Conservation (phyloP, 768 basidiomycete species). For the Daedaleopsis sinensis region DNA sequence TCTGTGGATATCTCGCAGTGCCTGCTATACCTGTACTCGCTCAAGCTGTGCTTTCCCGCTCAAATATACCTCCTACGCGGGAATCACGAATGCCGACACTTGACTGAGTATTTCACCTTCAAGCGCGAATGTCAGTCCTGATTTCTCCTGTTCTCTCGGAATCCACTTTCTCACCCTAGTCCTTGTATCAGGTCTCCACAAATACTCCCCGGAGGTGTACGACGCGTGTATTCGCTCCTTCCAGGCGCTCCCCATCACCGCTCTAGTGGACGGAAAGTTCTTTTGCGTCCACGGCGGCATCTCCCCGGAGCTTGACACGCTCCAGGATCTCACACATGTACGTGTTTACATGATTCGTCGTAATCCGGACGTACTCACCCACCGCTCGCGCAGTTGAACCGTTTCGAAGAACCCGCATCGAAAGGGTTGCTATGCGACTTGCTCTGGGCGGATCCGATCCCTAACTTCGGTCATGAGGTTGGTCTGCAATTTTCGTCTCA, state of each 20-base stretch:
- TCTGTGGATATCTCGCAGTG: conserved; percentile 51
- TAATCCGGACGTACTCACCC: not conserved
- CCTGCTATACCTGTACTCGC: conserved; percentile 87
- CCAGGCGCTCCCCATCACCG: conserved; percentile 86
- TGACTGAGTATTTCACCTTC: conserved; percentile 98
- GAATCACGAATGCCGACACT: conserved; percentile 96
- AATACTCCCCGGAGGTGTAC: conserved; percentile 85
- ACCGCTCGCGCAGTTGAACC: conserved; percentile 65
- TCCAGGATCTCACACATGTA: conserved; percentile 75
- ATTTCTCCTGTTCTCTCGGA: not conserved
- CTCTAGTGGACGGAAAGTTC: conserved; percentile 92
- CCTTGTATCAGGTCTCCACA: conserved; percentile 69
- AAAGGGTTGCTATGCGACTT: conserved; percentile 92
- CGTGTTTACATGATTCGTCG: not conserved
- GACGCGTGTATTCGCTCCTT: conserved; percentile 93
- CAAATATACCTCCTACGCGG: conserved; percentile 86
- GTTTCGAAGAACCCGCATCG: conserved; percentile 93
- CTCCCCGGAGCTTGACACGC: conserved; percentile 79
- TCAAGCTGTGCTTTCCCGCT: conserved; percentile 89
- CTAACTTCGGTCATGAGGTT: conserved; percentile 84
- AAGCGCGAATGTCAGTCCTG: conserved; percentile 85
- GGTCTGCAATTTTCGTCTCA: conserved; percentile 35
- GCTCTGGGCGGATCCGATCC: conserved; percentile 94
- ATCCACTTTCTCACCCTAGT: too few relatives aligned
- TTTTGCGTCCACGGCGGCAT: conserved; percentile 98